Percentiles rank a stretch among this genome's conserved stretches.
Evolutionary conservation across 2,329 filamentous ascomycete genomes (phyloP).

Genomic region (Coniochaeta sp.): DNA sequence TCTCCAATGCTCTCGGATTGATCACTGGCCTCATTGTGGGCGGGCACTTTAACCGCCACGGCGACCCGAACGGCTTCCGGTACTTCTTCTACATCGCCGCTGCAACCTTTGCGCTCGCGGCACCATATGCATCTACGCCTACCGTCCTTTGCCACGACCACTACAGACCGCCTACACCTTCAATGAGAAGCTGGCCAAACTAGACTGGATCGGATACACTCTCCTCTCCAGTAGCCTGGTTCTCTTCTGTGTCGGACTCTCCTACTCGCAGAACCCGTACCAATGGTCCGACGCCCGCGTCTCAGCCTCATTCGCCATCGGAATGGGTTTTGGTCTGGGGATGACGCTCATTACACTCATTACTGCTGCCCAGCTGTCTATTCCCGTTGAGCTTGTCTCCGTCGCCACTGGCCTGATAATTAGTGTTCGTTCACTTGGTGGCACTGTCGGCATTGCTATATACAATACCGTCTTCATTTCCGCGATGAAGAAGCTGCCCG

Average conservation of each 20-base stretch:
- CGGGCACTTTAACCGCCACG: constrained; percentile 23
- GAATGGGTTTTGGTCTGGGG: constrained; percentile 25
- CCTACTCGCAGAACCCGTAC: constrained; percentile 31
- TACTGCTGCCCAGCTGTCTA: constrained; percentile 29
- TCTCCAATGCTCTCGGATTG: constrained; percentile 22
- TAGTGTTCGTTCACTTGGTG: constrained; percentile 33
- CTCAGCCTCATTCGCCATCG: constrained; percentile 26
- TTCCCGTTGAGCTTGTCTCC: constrained; percentile 26
- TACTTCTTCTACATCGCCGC: constrained; percentile 27
- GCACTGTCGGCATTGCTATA: constrained; percentile 41
- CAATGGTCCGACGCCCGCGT: constrained; percentile 28
- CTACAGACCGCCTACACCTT: constrained; percentile 19
- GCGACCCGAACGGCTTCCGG: constrained; percentile 25
- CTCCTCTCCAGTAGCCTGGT: constrained; percentile 26
- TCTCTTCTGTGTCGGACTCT: constrained; percentile 30
- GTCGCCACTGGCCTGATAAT: constrained; percentile 25
- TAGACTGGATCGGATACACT: constrained; percentile 32
- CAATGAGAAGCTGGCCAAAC: constrained; percentile 23
- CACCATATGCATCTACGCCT: constrained; percentile 21
- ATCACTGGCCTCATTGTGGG: constrained; percentile 26
- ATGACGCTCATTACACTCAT: constrained; percentile 26
- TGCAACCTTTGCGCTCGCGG: constrained; percentile 19
- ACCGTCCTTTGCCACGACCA: constrained; percentile 23
- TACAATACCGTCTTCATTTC: constrained; percentile 18
- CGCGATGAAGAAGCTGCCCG: constrained; percentile 18